Evolutionary conservation across 139 green algal species (phyloP).

Genomic region (Pleodorina starrii): DNA sequence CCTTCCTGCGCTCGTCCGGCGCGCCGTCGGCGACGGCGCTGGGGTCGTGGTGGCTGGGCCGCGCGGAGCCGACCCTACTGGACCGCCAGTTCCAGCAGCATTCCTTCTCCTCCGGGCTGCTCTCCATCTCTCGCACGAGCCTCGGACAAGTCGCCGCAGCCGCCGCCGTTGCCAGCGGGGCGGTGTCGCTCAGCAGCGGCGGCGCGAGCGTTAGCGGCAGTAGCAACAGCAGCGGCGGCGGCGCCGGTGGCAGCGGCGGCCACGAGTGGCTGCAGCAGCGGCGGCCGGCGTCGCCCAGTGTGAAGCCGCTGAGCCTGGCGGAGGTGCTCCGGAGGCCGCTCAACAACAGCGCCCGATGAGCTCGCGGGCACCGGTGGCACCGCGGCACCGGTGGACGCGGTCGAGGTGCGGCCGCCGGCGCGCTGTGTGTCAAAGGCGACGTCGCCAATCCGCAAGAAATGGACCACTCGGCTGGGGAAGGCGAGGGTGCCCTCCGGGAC

Average conservation of each 20-base stretch:
- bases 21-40: not conserved
- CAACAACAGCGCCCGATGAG: not conserved
- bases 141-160: not conserved
- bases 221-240: not conserved
- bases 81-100: not conserved
- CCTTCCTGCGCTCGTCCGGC: not conserved
- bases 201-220: not conserved
- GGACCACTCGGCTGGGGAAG: no score
- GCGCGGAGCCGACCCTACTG: not conserved
- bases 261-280: not conserved
- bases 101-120: not conserved
- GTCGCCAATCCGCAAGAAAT: no score
- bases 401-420: no score
- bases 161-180: not conserved
- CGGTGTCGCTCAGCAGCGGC: not conserved
- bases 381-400: no score
- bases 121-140: not conserved
- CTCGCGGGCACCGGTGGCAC: no score
- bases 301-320: constrained; percentile 37
- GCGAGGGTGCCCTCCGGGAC: no score
- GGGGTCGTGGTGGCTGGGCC: not conserved
- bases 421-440: no score
- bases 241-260: not conserved
- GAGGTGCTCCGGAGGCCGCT: constrained; percentile 24
- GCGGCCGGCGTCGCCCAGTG: not conserved